Percentiles rank a stretch among this genome's conserved stretches.
phyloP scores from a whole-genome alignment of 176 grass and related monocot species.

The Carex parvula region DNA sequence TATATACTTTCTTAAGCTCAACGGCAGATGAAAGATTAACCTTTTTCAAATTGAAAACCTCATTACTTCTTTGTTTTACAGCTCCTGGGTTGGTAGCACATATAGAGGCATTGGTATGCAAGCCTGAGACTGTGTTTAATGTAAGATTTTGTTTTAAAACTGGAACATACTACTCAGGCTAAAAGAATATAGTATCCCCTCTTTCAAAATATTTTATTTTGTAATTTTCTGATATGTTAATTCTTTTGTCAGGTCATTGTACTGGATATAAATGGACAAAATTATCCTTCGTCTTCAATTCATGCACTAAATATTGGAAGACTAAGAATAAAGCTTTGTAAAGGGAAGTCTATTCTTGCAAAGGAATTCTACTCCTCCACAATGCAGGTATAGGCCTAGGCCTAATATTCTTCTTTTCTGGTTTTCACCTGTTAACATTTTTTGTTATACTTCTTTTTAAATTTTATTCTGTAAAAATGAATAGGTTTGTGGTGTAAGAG shows the following conservation, averaged over 20 bases:
- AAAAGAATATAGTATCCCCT: not conserved
- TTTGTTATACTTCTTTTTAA: not conserved
- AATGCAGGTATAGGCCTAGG: constrained; percentile 56
- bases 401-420: not conserved
- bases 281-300: constrained; percentile 51
- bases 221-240: constrained; percentile 9
- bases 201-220: not conserved
- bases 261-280: constrained; percentile 61
- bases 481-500: constrained; percentile 71
- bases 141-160: constrained; percentile 37
- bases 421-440: not conserved
- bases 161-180: not conserved
- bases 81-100: constrained; percentile 71
- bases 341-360: constrained; percentile 57
- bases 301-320: constrained; percentile 68
- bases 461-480: not conserved
- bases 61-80: constrained; percentile 22
- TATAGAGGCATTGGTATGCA: constrained; percentile 62
- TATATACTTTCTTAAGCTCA: not conserved
- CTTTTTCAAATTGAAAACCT: not conserved
- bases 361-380: constrained; percentile 88
- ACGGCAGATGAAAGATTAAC: not conserved
- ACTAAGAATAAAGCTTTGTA: constrained; percentile 64
- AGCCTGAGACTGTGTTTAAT: constrained; percentile 75
- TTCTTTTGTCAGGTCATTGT: constrained; percentile 51